Percentiles rank a stretch among this genome's conserved stretches.
These are phyloP conservation scores for Climacium dendroides DNA, from an alignment of 225 moss, liverwort and hornwort species.

Conservation along the genomic window DNA sequence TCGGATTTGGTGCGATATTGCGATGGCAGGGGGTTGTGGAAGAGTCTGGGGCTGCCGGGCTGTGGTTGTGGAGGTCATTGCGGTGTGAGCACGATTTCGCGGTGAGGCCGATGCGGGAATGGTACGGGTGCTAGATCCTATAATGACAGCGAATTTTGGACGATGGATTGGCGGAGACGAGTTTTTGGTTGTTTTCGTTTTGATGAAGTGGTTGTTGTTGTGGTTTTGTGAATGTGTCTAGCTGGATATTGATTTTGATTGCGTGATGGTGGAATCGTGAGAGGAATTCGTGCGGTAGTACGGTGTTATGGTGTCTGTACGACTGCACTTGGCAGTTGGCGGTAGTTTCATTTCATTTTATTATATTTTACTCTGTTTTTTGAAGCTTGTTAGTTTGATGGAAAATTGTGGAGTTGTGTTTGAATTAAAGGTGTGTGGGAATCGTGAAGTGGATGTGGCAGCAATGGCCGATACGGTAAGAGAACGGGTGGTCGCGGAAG, in stretches of 20 bases:
- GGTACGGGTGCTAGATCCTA: constrained; percentile 30
- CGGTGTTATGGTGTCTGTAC: not conserved
- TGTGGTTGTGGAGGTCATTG: constrained; percentile 9
- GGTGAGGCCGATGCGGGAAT: not conserved
- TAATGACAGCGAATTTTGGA: constrained; percentile 1
- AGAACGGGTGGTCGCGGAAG: constrained; percentile 14
- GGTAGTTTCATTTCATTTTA: not conserved
- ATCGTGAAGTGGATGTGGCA: not conserved
- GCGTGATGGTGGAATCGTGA: not conserved
- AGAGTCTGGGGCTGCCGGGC: not conserved
- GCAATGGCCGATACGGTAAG: constrained; percentile 23
- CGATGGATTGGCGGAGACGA: not conserved
- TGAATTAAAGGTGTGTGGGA: not conserved
- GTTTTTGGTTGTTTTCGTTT: not conserved
- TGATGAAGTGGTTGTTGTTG: not conserved
- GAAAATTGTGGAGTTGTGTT: constrained; percentile 9
- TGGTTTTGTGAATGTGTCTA: constrained; percentile 24
- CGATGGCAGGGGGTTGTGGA: constrained; percentile 19
- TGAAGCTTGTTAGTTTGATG: not conserved
- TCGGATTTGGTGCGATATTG: constrained; percentile 16
- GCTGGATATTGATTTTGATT: constrained; percentile 13
- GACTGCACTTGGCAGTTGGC: constrained; percentile 19
- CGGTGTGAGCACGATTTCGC: not conserved
- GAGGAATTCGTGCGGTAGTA: not conserved
- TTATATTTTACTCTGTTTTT: not conserved